Conservation (phyloP, 2,329 filamentous ascomycete species). For the Thermomyces lanuginosus region DNA sequence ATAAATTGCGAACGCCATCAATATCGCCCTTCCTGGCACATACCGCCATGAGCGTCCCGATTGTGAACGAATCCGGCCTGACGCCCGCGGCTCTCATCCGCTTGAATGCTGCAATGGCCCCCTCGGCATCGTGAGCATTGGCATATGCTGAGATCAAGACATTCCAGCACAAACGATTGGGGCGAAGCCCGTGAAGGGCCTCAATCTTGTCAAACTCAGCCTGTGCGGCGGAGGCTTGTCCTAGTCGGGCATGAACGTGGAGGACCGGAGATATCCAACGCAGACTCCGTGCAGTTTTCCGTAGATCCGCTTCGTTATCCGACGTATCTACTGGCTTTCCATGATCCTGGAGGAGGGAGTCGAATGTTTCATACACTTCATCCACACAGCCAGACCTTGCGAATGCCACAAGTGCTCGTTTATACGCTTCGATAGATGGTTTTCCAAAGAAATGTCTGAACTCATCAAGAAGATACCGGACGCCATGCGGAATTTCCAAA, state of each 20-base stretch:
- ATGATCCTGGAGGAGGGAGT: constrained; percentile 23
- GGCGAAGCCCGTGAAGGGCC: constrained; percentile 38
- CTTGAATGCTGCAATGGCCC: constrained; percentile 48
- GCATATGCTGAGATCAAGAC: constrained; percentile 56
- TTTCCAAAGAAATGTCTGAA: constrained; percentile 17
- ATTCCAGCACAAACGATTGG: constrained; percentile 54
- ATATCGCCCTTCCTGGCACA: constrained; percentile 57
- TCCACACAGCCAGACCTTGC: constrained; percentile 31
- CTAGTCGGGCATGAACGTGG: constrained; percentile 53
- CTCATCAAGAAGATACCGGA: constrained; percentile 28
- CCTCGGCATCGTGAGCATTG: constrained; percentile 49
- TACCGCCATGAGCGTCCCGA: constrained; percentile 58
- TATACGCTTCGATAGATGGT: constrained; percentile 19
- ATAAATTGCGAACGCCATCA: constrained; percentile 48
- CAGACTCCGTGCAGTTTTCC: constrained; percentile 10
- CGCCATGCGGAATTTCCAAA: constrained; percentile 18
- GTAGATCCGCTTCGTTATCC: constrained; percentile 2
- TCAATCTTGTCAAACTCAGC: constrained; percentile 47
- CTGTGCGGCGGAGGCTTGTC: constrained; percentile 44
- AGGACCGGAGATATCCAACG: constrained; percentile 41
- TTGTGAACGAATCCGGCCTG: constrained; percentile 46
- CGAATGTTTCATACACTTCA: constrained; percentile 30
- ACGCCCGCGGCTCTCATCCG: constrained; percentile 36
- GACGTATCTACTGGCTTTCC: constrained; percentile 12
- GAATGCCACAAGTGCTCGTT: constrained; percentile 24